Conservation (phyloP, 768 basidiomycete genomes). For the Kwoniella dendrophila region DNA sequence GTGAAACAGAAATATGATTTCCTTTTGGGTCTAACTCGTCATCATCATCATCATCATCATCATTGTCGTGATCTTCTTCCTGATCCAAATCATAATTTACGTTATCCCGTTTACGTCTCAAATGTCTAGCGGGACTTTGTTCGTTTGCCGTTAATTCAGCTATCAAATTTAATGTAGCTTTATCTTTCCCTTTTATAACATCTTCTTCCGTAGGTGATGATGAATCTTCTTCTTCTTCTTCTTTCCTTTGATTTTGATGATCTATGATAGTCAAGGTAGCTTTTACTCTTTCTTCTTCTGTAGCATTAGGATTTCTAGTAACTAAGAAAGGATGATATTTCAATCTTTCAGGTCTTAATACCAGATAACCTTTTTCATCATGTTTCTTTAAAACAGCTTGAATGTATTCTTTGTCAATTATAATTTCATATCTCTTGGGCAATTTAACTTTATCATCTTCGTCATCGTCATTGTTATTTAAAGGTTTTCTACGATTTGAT, state of each 20-base stretch:
- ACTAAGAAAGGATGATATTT: slow-evolving; percentile 94
- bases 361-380: slow-evolving; percentile 77
- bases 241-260: not conserved
- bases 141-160: slow-evolving; percentile 29
- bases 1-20: too few relatives aligned
- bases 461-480: not conserved
- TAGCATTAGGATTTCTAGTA: slow-evolving; percentile 52
- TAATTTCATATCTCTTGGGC: slow-evolving; percentile 64
- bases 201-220: not conserved
- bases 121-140: slow-evolving; percentile 29
- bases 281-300: slow-evolving; percentile 14
- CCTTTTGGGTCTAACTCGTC: not conserved
- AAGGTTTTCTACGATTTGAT: slow-evolving; percentile 1
- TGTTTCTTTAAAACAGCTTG: slow-evolving; percentile 68
- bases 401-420: slow-evolving; percentile 71
- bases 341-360: slow-evolving; percentile 72
- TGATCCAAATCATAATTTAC: not conserved
- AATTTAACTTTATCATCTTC: slow-evolving; percentile 14
- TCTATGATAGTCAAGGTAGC: slow-evolving; percentile 17
- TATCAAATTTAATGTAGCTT: slow-evolving; percentile 41
- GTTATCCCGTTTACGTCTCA: slow-evolving; percentile 18
- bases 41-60: slow-evolving; percentile 4
- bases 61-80: slow-evolving; percentile 4
- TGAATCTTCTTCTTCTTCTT: slow-evolving; percentile 10
- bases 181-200: slow-evolving; percentile 33